A percentile compares a stretch with the other conserved stretches of the same genome.
phyloP scores from a whole-genome alignment of 2,329 filamentous ascomycete genomes.

The Ceratocystiopsis sp. region DNA sequence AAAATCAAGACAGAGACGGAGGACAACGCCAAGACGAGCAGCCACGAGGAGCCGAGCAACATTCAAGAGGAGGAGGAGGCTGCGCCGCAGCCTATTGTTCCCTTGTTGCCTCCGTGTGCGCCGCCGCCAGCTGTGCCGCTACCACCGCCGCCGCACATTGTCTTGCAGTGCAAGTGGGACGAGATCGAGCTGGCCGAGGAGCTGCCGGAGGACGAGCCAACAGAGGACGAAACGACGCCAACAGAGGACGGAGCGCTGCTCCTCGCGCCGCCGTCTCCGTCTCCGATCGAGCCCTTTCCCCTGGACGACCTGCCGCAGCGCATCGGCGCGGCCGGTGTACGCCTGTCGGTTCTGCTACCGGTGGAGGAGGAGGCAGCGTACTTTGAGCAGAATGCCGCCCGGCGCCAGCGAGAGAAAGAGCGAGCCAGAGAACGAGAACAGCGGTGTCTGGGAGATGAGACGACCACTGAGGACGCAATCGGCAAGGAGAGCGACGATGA shows the following conservation, averaged over 20 bases:
- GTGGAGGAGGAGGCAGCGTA: slow-evolving; percentile 14
- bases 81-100: not conserved
- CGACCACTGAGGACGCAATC: slow-evolving; percentile 2
- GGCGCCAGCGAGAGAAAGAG: not conserved
- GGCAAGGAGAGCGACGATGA: not conserved
- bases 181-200: too few species aligned
- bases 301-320: slow-evolving; percentile 28
- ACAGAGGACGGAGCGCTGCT: not conserved
- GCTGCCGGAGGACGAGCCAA: not conserved
- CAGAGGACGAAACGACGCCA: not conserved
- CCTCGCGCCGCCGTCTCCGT: not conserved
- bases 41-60: too few species aligned
- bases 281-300: slow-evolving; percentile 27
- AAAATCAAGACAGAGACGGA: not conserved
- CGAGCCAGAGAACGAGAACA: not conserved
- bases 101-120: not conserved
- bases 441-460: not conserved
- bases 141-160: slow-evolving; percentile 4
- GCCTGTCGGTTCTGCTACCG: slow-evolving; percentile 13
- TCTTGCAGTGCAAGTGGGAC: not conserved
- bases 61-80: slow-evolving; percentile 3
- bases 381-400: slow-evolving; percentile 5
- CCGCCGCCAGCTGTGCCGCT: not conserved
- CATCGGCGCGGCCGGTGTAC: slow-evolving; percentile 23
- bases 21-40: not conserved